phyloP scores from a whole-genome alignment of 768 basidiomycete species.

The Tylopilus sp. region DNA sequence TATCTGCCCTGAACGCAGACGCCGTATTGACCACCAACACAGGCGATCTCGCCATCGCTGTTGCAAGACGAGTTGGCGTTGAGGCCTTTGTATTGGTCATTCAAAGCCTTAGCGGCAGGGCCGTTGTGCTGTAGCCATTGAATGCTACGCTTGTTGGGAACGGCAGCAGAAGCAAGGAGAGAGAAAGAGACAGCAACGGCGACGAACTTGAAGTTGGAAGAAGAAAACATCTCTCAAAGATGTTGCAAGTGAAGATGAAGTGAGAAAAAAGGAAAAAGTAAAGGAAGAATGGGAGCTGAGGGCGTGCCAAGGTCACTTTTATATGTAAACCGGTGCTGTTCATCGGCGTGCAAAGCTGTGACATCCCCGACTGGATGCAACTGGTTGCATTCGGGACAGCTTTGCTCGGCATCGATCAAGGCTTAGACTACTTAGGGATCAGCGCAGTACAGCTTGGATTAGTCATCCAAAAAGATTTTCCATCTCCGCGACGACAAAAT shows the following conservation, averaged over 20 bases:
- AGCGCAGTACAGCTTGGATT: background rate
- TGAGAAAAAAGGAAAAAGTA: background rate
- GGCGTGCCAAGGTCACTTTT: background rate
- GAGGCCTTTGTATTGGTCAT: slow-evolving; percentile 17
- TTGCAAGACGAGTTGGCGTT: slow-evolving; percentile 16
- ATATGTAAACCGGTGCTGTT: no score
- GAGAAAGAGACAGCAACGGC: slow-evolving; percentile 10
- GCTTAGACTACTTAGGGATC: no score
- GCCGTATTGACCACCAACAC: slow-evolving; percentile 9
- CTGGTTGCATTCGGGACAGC: background rate
- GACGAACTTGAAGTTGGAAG: slow-evolving; percentile 14
- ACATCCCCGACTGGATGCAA: no score
- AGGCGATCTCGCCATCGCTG: slow-evolving; percentile 16
- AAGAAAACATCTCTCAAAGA: slow-evolving; percentile 20
- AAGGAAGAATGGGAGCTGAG: background rate
- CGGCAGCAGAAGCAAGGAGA: slow-evolving; percentile 20
- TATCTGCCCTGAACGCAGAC: slow-evolving; percentile 8
- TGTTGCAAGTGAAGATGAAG: background rate
- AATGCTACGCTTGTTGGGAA: slow-evolving; percentile 14
- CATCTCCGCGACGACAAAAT: background rate
- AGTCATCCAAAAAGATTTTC: background rate
- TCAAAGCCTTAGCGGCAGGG: slow-evolving; percentile 22
- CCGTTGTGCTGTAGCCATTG: slow-evolving; percentile 26
- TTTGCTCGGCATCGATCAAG: background rate
- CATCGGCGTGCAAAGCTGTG: no score